A percentile compares a stretch with the other conserved stretches of the same genome.
These are phyloP conservation scores for Spathaspora passalidarum DNA, from an alignment of 805 yeast genomes.

Conservation along the genomic window DNA sequence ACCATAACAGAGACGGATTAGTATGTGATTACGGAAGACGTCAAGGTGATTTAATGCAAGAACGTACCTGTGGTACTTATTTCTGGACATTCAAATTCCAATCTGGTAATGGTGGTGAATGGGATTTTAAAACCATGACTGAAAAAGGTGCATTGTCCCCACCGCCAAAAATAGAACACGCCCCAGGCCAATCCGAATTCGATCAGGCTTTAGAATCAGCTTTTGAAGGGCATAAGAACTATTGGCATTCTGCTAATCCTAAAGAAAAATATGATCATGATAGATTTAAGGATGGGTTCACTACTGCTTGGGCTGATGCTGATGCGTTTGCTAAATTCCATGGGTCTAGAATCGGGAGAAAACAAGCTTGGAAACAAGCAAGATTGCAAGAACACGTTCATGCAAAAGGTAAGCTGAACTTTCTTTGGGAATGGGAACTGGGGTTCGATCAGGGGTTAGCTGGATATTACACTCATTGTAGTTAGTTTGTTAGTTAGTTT, in stretches of 20 bases:
- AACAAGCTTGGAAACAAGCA: slow-evolving; percentile 62
- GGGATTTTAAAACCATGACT: slow-evolving; percentile 85
- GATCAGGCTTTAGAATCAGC: slow-evolving; percentile 38
- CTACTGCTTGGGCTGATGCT: slow-evolving; percentile 72
- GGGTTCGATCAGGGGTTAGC: slow-evolving; percentile 69
- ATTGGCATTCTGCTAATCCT: slow-evolving; percentile 64
- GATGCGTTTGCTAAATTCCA: slow-evolving; percentile 64
- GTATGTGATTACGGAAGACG: slow-evolving; percentile 60
- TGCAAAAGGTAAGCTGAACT: slow-evolving; percentile 52
- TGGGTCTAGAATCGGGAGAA: slow-evolving; percentile 72
- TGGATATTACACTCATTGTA: slow-evolving; percentile 27
- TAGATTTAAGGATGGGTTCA: slow-evolving; percentile 77
- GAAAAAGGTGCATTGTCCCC: slow-evolving; percentile 48
- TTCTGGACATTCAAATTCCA: slow-evolving; percentile 92
- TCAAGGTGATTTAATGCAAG: slow-evolving; percentile 46
- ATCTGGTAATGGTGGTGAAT: slow-evolving; percentile 91
- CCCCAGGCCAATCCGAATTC: slow-evolving; percentile 42
- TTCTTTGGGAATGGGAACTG: slow-evolving; percentile 86
- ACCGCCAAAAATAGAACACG: slow-evolving; percentile 19
- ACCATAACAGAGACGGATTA: slow-evolving; percentile 46
- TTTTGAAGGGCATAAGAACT: slow-evolving; percentile 47
- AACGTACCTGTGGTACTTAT: slow-evolving; percentile 66
- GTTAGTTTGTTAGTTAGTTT: background rate
- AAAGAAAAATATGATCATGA: slow-evolving; percentile 72
- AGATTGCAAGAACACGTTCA: slow-evolving; percentile 61